Percentiles rank a stretch among this genome's conserved stretches.
Conservation (phyloP, 768 basidiomycete species). For the Obba rivulosa region DNA sequence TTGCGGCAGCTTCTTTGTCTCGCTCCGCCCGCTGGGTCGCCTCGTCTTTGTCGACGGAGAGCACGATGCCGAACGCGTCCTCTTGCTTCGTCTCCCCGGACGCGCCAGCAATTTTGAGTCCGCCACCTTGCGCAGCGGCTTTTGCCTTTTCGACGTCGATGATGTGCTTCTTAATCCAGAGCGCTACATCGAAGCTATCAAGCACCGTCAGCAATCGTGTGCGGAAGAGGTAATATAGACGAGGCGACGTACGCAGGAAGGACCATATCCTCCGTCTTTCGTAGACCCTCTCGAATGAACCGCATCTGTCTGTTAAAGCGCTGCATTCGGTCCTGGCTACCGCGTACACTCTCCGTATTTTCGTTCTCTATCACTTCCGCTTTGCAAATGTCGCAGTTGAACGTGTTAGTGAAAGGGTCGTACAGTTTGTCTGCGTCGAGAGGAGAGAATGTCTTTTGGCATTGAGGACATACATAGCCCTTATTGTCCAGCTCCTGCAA, state of each 20-base stretch:
- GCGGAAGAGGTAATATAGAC: not conserved
- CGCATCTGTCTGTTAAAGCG: conserved; percentile 90
- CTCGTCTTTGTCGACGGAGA: conserved; percentile 88
- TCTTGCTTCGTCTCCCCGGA: conserved; percentile 52
- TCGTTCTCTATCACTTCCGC: conserved; percentile 90
- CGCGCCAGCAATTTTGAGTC: conserved; percentile 72
- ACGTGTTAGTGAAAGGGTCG: conserved; percentile 57
- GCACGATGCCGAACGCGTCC: conserved; percentile 80
- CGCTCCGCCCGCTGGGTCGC: conserved; percentile 65
- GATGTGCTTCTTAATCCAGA: conserved; percentile 76
- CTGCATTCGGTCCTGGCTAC: conserved; percentile 94
- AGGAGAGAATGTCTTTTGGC: conserved; percentile 76
- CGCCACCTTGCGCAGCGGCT: conserved; percentile 41
- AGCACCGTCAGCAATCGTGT: not conserved
- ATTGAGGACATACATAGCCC: conserved; percentile 94
- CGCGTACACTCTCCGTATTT: conserved; percentile 76
- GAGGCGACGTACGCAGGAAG: conserved; percentile 65
- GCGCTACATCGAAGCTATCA: conserved; percentile 71
- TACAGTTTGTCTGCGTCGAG: conserved; percentile 83
- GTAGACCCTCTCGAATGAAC: conserved; percentile 80
- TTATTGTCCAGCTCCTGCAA: conserved; percentile 98
- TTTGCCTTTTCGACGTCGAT: conserved; percentile 50
- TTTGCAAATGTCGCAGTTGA: conserved; percentile 85
- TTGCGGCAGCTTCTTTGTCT: conserved; percentile 77
- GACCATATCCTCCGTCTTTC: conserved; percentile 84